A percentile compares a stretch with the other conserved stretches of the same genome.
phyloP scores from a whole-genome alignment of 2,329 filamentous ascomycete genomes.

The Reticulascus tulasneorum region DNA sequence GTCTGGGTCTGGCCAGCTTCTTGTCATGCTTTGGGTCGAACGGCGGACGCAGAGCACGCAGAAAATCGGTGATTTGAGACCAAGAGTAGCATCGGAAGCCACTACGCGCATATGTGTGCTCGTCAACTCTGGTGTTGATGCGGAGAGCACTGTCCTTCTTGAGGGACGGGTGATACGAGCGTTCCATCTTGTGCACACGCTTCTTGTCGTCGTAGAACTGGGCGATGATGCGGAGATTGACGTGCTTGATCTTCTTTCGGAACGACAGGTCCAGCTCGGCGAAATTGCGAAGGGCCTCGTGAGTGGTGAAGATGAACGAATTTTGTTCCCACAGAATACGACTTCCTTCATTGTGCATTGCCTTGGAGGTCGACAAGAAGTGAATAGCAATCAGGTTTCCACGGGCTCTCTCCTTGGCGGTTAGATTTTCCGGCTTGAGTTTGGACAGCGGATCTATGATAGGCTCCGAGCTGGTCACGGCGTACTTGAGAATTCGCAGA shows the following conservation, averaged over 20 bases:
- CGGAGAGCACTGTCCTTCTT: conserved; percentile 37
- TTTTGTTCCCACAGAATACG: conserved; percentile 49
- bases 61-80: conserved; percentile 50
- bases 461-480: conserved; percentile 43
- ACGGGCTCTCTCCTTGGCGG: conserved; percentile 37
- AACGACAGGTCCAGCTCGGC: conserved; percentile 37
- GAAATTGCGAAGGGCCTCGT: conserved; percentile 45
- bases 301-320: conserved; percentile 51
- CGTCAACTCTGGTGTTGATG: conserved; percentile 38
- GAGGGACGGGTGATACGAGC: conserved; percentile 38
- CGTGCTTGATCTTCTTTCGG: conserved; percentile 39
- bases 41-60: conserved; percentile 47
- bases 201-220: conserved; percentile 50
- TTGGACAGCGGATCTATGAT: conserved; percentile 53
- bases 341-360: conserved; percentile 45
- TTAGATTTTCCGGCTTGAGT: conserved; percentile 37
- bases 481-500: conserved; percentile 47
- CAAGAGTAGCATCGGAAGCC: conserved; percentile 53
- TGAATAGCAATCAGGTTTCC: conserved; percentile 48
- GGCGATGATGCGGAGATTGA: conserved; percentile 51
- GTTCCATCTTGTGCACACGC: conserved; percentile 34
- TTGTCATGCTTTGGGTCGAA: conserved; percentile 38
- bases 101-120: conserved; percentile 42
- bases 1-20: conserved; percentile 28
- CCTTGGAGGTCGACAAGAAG: conserved; percentile 48